These are phyloP conservation scores for Ophiostoma australiae DNA, from an alignment of 2,329 filamentous ascomycete species.

Conservation along the genomic window DNA sequence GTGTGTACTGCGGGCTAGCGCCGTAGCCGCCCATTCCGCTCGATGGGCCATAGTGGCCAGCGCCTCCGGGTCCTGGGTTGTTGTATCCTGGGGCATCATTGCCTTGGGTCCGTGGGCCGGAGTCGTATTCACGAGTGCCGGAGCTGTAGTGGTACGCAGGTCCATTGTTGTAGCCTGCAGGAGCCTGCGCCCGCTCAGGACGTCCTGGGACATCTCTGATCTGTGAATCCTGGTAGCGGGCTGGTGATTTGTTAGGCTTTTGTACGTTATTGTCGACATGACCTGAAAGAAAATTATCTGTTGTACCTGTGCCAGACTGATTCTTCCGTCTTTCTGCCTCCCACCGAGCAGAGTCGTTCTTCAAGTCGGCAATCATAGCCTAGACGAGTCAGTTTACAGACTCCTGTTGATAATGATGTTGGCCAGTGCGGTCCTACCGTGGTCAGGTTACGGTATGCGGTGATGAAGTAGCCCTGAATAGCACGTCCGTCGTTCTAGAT, in stretches of 20 bases:
- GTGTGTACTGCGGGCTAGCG: constrained; percentile 16
- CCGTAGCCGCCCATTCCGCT: constrained; percentile 23
- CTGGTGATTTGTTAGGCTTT: constrained; percentile 57
- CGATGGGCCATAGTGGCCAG: constrained; percentile 21
- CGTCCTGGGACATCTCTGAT: constrained; percentile 26
- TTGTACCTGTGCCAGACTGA: constrained; percentile 57
- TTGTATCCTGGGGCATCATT: constrained; percentile 47
- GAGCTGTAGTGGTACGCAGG: constrained; percentile 13
- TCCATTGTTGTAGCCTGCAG: constrained; percentile 18
- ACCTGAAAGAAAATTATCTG: constrained; percentile 30
- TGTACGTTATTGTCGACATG: constrained; percentile 40
- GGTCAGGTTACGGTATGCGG: constrained; percentile 72
- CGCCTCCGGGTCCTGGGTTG: constrained; percentile 29
- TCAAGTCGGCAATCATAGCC: constrained; percentile 61
- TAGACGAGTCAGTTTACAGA: constrained; percentile 31
- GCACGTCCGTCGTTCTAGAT: constrained; percentile 53
- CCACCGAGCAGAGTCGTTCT: constrained; percentile 58
- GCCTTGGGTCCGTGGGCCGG: constrained; percentile 49
- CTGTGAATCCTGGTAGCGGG: constrained; percentile 51
- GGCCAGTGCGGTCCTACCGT: constrained; percentile 51
- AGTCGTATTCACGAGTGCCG: constrained; percentile 32
- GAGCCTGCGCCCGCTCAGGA: constrained; percentile 20
- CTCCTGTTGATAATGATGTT: not conserved
- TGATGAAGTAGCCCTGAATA: constrained; percentile 70
- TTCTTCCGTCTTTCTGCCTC: constrained; percentile 56